Evolutionary conservation across 495 filamentous ascomycete genomes (phyloP), one percentile per base, ranked within the genome.

Genomic region (Podospora sp.): DNA sequence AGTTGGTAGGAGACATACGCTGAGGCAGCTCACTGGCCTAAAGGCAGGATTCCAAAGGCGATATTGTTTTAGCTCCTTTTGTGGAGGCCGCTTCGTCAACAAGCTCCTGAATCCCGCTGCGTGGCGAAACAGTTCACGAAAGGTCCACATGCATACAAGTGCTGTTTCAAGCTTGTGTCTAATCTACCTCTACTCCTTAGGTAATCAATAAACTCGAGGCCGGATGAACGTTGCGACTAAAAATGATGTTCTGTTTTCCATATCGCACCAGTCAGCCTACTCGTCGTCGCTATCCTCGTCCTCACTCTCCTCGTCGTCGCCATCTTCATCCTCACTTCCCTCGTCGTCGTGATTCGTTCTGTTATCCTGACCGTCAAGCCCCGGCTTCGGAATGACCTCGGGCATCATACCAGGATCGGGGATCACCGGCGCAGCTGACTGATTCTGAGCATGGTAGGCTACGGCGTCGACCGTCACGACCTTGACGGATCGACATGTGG

Each of bases 401-500:
- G 52, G 24, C 14, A 49, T 25, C n/a, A 29, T 16, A 16, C 18
- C 22, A 4, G 29, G 29, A 25, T n/a, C n/a, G 1, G 59, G 29
- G 18, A 36, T 29, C 33, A 29, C 21, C 18, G 63, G 50, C 25
- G 16, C 25, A 25, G 50, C 16, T 22, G 27, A 21, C 61, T 11
- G 51, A 50, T 53, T 52, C 59, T 75, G 63, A 7, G 52, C 60
- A 50, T 22, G 22, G 52, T 60, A 65, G 29, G 22, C 51, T 27
- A 16, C 16, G 20, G 33, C 51, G 25, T 65, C 62, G 14, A 61
- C 69, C 55, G 40, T 66, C 21, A 60, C 33, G 16, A 87, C 80
- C 29, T 76, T 70, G 0, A 87, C 85, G 25, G 78, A 68, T 62
- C 79, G 73, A 72, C 86, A 89, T 16, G 81, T 85, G 2, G 86